Evolutionary conservation across 2,329 filamentous ascomycete species (phyloP).

Genomic region (Neonectria sp.): DNA sequence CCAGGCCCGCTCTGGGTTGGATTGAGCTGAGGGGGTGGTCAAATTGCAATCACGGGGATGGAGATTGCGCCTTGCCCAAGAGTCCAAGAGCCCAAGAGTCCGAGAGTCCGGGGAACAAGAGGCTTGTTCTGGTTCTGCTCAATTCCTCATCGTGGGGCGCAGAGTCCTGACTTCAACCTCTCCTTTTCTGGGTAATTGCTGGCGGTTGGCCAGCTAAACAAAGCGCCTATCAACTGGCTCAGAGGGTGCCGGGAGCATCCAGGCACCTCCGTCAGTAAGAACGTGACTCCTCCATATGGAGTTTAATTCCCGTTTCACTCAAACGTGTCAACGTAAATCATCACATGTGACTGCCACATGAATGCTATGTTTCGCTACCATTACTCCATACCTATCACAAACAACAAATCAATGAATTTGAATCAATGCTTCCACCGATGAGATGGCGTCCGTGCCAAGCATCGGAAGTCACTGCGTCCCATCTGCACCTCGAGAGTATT

Average conservation of each 20-base stretch:
- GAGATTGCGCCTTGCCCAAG: constrained; percentile 7
- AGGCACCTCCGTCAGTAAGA: too few relatives aligned
- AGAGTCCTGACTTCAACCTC: not conserved
- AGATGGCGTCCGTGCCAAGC: too few relatives aligned
- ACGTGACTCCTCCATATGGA: too few relatives aligned
- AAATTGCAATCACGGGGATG: constrained; percentile 6
- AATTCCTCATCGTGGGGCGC: not conserved
- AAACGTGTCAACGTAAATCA: not conserved
- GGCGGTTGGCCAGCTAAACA: too few relatives aligned
- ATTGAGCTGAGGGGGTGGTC: not conserved
- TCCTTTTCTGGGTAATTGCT: too few relatives aligned
- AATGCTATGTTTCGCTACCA: not conserved
- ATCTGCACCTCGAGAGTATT: not conserved
- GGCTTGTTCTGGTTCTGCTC: not conserved
- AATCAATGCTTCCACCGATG: not conserved
- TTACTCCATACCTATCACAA: not conserved
- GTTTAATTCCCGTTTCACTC: not conserved
- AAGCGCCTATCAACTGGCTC: too few relatives aligned
- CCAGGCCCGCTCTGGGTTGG: not conserved
- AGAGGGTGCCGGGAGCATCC: too few relatives aligned
- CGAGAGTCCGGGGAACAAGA: not conserved
- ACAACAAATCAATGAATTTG: not conserved
- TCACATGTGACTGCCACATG: too few relatives aligned
- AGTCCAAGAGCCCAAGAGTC: not conserved
- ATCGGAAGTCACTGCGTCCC: too few relatives aligned